A percentile compares a stretch with the other conserved stretches of the same genome.
Conservation (phyloP, 2,329 filamentous ascomycete species). For the Lecanoromycetidae sp. region DNA sequence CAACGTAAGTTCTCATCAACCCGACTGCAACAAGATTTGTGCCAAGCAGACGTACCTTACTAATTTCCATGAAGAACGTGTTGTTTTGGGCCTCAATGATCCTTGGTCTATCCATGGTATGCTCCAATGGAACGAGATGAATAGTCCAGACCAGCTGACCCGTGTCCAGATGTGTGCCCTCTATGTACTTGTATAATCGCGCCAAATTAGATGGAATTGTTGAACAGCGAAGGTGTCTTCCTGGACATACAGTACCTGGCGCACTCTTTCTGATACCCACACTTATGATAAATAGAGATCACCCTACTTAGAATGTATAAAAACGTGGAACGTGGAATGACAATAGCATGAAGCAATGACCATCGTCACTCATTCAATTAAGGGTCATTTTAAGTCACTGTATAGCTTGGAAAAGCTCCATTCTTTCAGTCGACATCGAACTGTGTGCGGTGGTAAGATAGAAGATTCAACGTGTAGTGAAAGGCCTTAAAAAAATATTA, state of each 20-base stretch:
- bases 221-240: neutral
- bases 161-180: conserved; percentile 43
- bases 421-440: too few species aligned
- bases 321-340: too few species aligned
- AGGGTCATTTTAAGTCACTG: too few species aligned
- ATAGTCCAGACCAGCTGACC: neutral
- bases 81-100: conserved; percentile 93
- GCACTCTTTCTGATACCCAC: neutral
- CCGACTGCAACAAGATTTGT: neutral
- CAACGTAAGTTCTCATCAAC: conserved; percentile 42
- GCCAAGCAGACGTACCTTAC: neutral
- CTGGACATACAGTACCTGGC: conserved; percentile 1
- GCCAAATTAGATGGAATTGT: neutral
- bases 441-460: too few species aligned
- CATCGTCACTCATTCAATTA: too few species aligned
- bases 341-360: too few species aligned
- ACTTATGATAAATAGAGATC: neutral
- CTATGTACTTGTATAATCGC: conserved; percentile 44
- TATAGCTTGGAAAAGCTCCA: neutral
- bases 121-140: conserved; percentile 26
- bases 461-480: too few species aligned
- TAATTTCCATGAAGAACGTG: conserved; percentile 46
- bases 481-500: too few species aligned
- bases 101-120: conserved; percentile 65
- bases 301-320: neutral